Base-by-base conservation (phyloP, 1,139 yeast species). In the Candida sp. region DNA sequence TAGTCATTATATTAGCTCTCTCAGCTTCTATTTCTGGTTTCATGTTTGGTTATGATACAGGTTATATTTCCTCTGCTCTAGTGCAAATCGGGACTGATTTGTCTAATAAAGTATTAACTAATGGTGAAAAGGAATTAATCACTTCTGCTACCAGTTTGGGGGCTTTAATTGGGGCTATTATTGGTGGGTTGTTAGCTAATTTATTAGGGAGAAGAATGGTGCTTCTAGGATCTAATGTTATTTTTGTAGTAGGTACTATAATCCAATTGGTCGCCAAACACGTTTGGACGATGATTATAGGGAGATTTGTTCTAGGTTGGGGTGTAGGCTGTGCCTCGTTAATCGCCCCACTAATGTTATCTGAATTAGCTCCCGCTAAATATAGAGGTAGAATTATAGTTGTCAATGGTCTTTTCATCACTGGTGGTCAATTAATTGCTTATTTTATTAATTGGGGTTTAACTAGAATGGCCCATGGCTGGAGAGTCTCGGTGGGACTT, bases 81-180 rank as follows among this genome's bases (percentile, higher is more conserved):
- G 96, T 90, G 15, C 82, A 89, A 36, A 81, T 91, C 40, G 90
- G 93, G 5, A 78, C 82, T 5, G 96, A 87, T 58, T 76, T 91
- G 50, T 72, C 73, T 41, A 63, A 68, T 43, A 66, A 69, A 41
- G 54, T 68, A 5, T 66, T 88, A 42, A 73, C 91, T 0, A 77
- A 79, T 44, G 93, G 95, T 40, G 84, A 90, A 52, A 87, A 87
- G 64, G 96, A 91, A 64, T 72, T 87, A 51, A 88, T 91, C 56
- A 91, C 98, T 0, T 85, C 96, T n/a, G 96, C 97, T 7, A 90
- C 97, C 0, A 88, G 97, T 1, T 70, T 91, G 29, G 98, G 98
- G 45, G 98, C 98, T 2, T 70, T 91, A 40, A 68, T 89, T 30
- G 87, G 95, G 4, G 84, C 96, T 3, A 48, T 85, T 8, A 50